Conservation (phyloP, 345 rosid genomes). For the Cardiospermum halicacabum region DNA sequence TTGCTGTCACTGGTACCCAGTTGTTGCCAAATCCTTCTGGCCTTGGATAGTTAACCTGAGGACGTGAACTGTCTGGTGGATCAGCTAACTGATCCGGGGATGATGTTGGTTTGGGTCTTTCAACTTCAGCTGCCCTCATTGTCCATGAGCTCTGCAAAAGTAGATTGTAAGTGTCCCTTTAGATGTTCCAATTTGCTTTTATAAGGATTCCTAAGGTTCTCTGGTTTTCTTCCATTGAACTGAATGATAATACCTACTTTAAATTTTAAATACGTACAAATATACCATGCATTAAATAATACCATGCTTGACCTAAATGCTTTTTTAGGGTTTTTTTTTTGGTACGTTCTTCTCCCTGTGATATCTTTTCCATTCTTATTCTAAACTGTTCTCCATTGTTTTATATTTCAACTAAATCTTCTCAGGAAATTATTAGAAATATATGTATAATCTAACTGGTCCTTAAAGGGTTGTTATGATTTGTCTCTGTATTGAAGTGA, state of each 20-base stretch:
- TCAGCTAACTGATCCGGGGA: slow-evolving; percentile 28
- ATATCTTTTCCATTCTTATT: not conserved
- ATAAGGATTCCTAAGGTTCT: not conserved
- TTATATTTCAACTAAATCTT: no score
- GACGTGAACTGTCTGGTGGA: slow-evolving; percentile 33
- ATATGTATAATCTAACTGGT: no score
- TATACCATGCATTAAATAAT: not conserved
- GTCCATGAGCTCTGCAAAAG: slow-evolving; percentile 46
- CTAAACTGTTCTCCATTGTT: not conserved
- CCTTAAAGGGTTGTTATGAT: no score
- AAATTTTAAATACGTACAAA: not conserved
- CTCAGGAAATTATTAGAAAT: no score
- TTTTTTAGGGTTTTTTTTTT: not conserved
- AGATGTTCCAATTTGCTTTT: not conserved
- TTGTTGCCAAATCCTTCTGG: slow-evolving; percentile 27
- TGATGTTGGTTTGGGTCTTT: slow-evolving; percentile 29
- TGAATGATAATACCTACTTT: not conserved
- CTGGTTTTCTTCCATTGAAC: not conserved
- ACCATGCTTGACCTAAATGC: not conserved
- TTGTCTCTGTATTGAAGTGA: no score
- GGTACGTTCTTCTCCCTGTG: not conserved
- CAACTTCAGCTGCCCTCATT: slow-evolving; percentile 31
- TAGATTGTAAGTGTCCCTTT: slow-evolving; percentile 8
- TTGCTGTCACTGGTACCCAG: slow-evolving; percentile 30
- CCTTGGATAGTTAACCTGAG: slow-evolving; percentile 31